Conservation (phyloP, 352 stramenopile species). For the Thalassiosira ordinaria region DNA sequence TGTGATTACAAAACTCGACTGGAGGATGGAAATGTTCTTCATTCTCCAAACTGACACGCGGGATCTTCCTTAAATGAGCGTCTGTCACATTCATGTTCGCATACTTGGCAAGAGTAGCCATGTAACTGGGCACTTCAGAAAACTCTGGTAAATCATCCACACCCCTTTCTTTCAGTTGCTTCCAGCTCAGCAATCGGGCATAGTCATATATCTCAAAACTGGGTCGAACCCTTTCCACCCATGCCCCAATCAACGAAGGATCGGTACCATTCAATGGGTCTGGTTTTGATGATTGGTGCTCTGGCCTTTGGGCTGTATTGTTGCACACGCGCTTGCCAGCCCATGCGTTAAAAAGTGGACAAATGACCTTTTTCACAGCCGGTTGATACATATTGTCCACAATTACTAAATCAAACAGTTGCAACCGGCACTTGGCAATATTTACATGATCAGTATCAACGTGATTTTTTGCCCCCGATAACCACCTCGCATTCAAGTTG, state of each 20-base stretch:
- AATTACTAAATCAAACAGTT: conserved; percentile 62
- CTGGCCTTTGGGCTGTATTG: too few relatives aligned
- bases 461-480: conserved; percentile 26
- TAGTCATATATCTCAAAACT: conserved; percentile 65
- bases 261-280: conserved; percentile 39
- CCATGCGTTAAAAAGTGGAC: conserved; percentile 49
- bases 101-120: conserved; percentile 43
- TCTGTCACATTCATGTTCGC: conserved; percentile 21
- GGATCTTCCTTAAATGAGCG: conserved; percentile 29
- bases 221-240: conserved; percentile 47
- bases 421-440: conserved; percentile 61
- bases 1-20: conserved; percentile 50
- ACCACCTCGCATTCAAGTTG: conserved; percentile 55
- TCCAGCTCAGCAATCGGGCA: conserved; percentile 54
- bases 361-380: conserved; percentile 48
- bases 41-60: conserved; percentile 42
- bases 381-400: conserved; percentile 38
- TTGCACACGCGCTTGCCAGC: too few relatives aligned
- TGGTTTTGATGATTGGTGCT: conserved; percentile 31
- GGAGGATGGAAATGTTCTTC: conserved; percentile 47
- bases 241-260: conserved; percentile 40
- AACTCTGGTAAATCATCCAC: conserved; percentile 40
- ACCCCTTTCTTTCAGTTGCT: conserved; percentile 33
- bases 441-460: conserved; percentile 49
- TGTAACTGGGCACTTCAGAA: conserved; percentile 46